Conservation (phyloP, 352 stramenopile genomes). For the Phytophthora melonis region DNA sequence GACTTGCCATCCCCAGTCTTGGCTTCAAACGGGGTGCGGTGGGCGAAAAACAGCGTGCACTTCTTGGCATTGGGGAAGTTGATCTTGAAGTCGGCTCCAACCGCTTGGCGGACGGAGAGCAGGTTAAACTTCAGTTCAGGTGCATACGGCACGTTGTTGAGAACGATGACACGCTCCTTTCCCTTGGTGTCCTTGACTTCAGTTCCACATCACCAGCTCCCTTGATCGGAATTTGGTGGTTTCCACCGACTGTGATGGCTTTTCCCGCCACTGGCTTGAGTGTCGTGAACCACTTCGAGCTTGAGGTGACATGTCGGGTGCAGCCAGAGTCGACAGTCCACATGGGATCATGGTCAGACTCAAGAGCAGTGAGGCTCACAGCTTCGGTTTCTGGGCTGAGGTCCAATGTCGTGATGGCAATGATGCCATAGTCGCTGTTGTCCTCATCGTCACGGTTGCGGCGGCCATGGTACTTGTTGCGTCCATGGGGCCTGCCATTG, state of each 20-base stretch:
- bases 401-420: conserved; percentile 23
- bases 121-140: conserved; percentile 17
- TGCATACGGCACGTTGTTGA: conserved; percentile 16
- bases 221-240: conserved; percentile 17
- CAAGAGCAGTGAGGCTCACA: conserved; percentile 3
- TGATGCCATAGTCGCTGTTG: conserved; percentile 15
- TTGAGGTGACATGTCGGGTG: conserved; percentile 14
- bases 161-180: neutral
- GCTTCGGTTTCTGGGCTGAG: neutral
- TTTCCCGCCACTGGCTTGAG: conserved; percentile 8
- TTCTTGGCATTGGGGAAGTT: conserved; percentile 32
- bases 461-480: conserved; percentile 13
- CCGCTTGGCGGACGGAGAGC: conserved; percentile 20
- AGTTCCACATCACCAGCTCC: conserved; percentile 13
- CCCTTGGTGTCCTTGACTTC: conserved; percentile 16
- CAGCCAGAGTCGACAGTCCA: conserved; percentile 27
- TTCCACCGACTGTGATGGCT: conserved; percentile 26
- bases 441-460: neutral
- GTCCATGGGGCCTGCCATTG: neutral
- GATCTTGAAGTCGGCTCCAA: conserved; percentile 23
- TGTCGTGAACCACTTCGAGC: conserved; percentile 12
- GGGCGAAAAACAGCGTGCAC: conserved; percentile 17
- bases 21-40: conserved; percentile 14
- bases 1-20: conserved; percentile 1
- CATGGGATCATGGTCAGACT: neutral